phyloP scores from a whole-genome alignment of 1,139 yeast species.

The Yamadazyma sp. region DNA sequence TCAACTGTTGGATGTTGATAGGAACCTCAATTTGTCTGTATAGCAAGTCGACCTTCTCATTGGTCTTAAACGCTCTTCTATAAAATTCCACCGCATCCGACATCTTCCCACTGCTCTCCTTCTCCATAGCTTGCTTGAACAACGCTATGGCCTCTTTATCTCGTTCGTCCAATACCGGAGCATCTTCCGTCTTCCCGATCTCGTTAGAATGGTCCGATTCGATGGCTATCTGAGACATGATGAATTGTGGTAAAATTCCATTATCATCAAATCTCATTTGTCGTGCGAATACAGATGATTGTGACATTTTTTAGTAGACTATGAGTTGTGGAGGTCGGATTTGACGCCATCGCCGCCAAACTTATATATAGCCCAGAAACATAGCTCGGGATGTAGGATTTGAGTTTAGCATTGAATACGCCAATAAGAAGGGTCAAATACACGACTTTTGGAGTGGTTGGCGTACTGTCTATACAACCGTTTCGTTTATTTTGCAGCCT shows the following conservation, averaged over 20 bases:
- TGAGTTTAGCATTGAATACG: no score
- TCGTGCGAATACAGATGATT: background rate
- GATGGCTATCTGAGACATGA: slow-evolving; percentile 5
- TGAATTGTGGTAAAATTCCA: background rate
- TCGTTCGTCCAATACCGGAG: background rate
- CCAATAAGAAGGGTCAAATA: no score
- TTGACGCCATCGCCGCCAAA: no score
- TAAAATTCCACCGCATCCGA: slow-evolving; percentile 78
- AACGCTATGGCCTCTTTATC: slow-evolving; percentile 50
- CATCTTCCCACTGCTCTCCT: slow-evolving; percentile 73
- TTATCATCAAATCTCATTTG: background rate
- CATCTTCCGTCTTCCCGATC: background rate
- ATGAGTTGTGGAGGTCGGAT: no score
- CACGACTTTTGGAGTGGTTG: no score
- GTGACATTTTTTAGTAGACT: background rate
- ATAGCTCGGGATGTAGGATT: background rate
- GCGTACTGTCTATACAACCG: no score
- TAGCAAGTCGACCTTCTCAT: slow-evolving; percentile 66
- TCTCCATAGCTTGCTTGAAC: slow-evolving; percentile 71
- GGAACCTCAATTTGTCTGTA: slow-evolving; percentile 56
- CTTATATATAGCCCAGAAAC: no score
- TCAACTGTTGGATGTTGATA: slow-evolving; percentile 21
- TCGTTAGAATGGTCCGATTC: slow-evolving; percentile 1
- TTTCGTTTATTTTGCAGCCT: no score
- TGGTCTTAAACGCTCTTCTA: slow-evolving; percentile 67